phyloP scores from a whole-genome alignment of 225 moss, liverwort and hornwort genomes.

The Anthoceros angustus region DNA sequence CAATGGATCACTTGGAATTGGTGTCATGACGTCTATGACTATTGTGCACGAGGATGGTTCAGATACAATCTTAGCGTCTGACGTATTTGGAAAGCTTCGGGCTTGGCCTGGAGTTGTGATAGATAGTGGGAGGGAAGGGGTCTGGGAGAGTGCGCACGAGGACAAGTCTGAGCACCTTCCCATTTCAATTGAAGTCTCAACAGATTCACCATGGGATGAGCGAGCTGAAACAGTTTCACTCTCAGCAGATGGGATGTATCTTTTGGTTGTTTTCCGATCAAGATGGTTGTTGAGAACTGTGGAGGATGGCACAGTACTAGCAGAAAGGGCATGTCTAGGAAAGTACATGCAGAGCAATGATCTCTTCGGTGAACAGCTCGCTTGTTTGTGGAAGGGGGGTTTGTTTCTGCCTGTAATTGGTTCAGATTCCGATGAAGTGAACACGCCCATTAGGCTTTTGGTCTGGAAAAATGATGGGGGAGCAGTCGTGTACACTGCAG shows the following conservation, averaged over 20 bases:
- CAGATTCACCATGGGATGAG: neutral
- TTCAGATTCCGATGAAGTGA: too few relatives aligned
- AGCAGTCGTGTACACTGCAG: slow-evolving; percentile 5
- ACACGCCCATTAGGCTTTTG: neutral
- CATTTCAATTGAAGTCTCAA: neutral
- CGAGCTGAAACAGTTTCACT: slow-evolving; percentile 4
- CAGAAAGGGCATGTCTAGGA: slow-evolving; percentile 2
- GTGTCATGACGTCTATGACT: neutral
- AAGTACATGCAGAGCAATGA: neutral
- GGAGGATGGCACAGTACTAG: slow-evolving; percentile 1
- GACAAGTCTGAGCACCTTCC: neutral
- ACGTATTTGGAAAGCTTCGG: slow-evolving; percentile 5
- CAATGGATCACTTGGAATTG: slow-evolving; percentile 7
- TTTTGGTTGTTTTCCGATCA: slow-evolving; percentile 8
- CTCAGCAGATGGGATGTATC: slow-evolving; percentile 6
- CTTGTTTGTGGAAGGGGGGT: slow-evolving; percentile 5
- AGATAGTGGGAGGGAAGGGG: slow-evolving; percentile 5
- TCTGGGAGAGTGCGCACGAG: slow-evolving; percentile 6
- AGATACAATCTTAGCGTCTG: neutral
- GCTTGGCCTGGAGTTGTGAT: slow-evolving; percentile 8
- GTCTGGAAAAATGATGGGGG: slow-evolving; percentile 9
- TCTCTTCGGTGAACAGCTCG: neutral
- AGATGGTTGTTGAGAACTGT: slow-evolving; percentile 11
- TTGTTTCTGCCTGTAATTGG: slow-evolving; percentile 1
- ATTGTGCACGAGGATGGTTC: neutral